Evolutionary conservation across 2,329 filamentous ascomycete genomes (phyloP).

Genomic region (Zymoseptoria crescenta): DNA sequence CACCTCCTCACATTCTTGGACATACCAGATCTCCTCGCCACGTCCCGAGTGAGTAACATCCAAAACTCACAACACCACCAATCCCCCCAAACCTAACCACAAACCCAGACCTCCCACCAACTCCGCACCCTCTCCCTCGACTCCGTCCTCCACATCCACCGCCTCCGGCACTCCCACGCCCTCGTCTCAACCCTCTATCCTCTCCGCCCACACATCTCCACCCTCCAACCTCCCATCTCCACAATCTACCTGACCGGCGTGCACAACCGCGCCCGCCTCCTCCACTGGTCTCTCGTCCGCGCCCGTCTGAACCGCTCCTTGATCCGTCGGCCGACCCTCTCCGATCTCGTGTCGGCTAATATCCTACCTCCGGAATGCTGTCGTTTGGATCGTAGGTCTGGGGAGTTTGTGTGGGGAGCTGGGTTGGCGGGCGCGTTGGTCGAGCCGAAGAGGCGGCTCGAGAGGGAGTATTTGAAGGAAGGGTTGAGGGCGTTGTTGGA

Average conservation of each 20-base stretch:
- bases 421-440: conserved; percentile 53
- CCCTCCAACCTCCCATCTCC: conserved; percentile 54
- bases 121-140: conserved; percentile 55
- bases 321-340: conserved; percentile 51
- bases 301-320: conserved; percentile 59
- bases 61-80: not conserved
- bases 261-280: conserved; percentile 54
- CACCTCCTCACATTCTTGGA: conserved; percentile 39
- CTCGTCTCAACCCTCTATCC: conserved; percentile 50
- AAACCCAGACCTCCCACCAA: conserved; percentile 50
- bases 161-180: conserved; percentile 50
- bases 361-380: conserved; percentile 59
- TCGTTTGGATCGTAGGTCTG: conserved; percentile 25
- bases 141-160: conserved; percentile 57
- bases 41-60: conserved; percentile 31
- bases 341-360: conserved; percentile 53
- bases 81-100: not conserved
- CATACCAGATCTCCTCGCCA: conserved; percentile 38
- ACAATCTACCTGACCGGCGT: conserved; percentile 62
- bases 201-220: conserved; percentile 50
- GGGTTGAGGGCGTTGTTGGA: conserved; percentile 57
- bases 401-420: conserved; percentile 29
- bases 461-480: conserved; percentile 62
- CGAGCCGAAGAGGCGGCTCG: conserved; percentile 54
- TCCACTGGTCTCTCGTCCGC: conserved; percentile 56